These are phyloP conservation scores for Penicillium simplicissimum DNA, from an alignment of 495 filamentous ascomycete genomes.

Conservation along the genomic window DNA sequence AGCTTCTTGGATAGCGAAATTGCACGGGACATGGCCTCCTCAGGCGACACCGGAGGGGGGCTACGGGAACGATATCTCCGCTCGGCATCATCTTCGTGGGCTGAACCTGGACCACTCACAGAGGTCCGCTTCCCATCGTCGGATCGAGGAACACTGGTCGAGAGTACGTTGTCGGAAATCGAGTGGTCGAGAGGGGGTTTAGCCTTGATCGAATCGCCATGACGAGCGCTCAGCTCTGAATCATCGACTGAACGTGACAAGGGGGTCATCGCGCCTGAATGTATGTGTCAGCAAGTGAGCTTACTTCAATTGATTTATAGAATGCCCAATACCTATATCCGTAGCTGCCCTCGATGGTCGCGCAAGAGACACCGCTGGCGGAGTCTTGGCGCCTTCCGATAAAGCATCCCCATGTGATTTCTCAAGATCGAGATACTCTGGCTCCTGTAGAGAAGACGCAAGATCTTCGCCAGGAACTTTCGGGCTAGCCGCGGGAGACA, in stretches of 20 bases:
- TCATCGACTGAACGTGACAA: constrained; percentile 62
- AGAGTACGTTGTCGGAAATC: constrained; percentile 50
- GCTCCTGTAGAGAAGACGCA: constrained; percentile 67
- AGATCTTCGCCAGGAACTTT: constrained; percentile 57
- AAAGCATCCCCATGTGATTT: constrained; percentile 23
- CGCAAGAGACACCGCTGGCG: constrained; percentile 36
- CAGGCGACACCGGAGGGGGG: constrained; percentile 71
- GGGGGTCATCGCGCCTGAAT: constrained; percentile 59
- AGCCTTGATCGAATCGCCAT: constrained; percentile 28
- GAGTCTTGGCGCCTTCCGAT: constrained; percentile 30
- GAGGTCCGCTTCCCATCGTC: constrained; percentile 9
- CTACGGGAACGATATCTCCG: constrained; percentile 57
- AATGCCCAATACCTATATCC: constrained; percentile 45
- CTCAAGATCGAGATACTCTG: constrained; percentile 77
- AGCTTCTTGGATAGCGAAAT: constrained; percentile 85
- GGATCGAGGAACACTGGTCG: constrained; percentile 22
- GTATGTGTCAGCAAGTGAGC: constrained; percentile 2
- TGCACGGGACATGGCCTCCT: constrained; percentile 80
- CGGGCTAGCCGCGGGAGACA: constrained; percentile 84
- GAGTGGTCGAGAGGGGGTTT: constrained; percentile 51
- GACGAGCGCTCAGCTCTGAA: constrained; percentile 40
- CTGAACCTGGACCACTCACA: constrained; percentile 1
- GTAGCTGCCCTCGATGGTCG: constrained; percentile 48
- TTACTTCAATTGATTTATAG: not conserved
- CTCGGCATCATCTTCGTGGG: constrained; percentile 9